Evolutionary conservation across 1,284 basidiomycete genomes (phyloP), one percentile per base, ranked within the genome.

Genomic region (Sanghuangporus sanghuang): DNA sequence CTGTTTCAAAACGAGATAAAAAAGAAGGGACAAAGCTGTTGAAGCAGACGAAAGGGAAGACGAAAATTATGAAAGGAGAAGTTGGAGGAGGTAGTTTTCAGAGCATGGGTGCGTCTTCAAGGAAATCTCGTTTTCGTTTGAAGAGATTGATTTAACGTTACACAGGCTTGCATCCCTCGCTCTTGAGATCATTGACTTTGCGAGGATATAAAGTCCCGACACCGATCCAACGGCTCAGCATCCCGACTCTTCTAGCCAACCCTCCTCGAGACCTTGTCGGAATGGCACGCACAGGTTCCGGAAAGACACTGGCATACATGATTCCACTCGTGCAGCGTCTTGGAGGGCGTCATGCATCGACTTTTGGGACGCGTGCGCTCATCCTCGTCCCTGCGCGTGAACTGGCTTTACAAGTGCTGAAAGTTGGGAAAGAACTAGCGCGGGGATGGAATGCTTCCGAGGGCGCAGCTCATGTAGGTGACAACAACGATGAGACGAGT

Each of bases 251-350:
- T 50, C 84, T 99, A 39, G 76, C 89, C 4, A 85, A 84, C 57
- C 96, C 97, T 48, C 93, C 96, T 2, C 81, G 93, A 58, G 97
- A 99, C 77, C 87, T 99, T 8, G 93, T 99, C 18, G 97, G 95
- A 60, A 99, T 99, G 97, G 96, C 97, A 23, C 84, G 97, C 18
- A 99, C 97, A 0, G 97, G 97, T 63, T 98, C 96, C 0, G 97
- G 97, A 66, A 99, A 99, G 77, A 98, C 96, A 12, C 84, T 99
- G 35, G 96, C 96, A 42, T 99, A 97, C 75, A 86, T 99, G 79
- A 81, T 99, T 21, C 97, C 97, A 53, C 82, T 99, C 12, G 81
- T 98, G 0, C 93, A 97, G 67, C 84, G 92, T 32, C 84, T 99
- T 16, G 87, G 91, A 27, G 92, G 92, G 16, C 79, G 86, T 16